Evolutionary conservation across 2,329 filamentous ascomycete genomes (phyloP).

Genomic region (Thelonectria discophora): DNA sequence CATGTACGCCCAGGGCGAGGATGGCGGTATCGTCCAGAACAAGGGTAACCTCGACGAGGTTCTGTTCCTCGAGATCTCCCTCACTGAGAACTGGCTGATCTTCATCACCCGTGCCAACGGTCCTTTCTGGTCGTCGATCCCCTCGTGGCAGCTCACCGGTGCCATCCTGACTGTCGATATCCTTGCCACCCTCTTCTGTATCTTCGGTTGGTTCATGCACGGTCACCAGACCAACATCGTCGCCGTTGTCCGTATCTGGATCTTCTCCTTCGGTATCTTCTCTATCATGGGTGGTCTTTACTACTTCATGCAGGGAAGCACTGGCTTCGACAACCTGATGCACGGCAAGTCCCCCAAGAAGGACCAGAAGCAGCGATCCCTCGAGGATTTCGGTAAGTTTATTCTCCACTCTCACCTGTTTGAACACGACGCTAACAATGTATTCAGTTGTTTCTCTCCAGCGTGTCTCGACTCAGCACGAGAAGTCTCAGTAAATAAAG

Average conservation of each 20-base stretch:
- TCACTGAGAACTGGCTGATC: slow-evolving; percentile 96
- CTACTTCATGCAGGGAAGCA: slow-evolving; percentile 83
- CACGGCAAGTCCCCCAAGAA: slow-evolving; percentile 87
- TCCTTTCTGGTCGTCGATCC: slow-evolving; percentile 89
- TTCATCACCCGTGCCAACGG: slow-evolving; percentile 95
- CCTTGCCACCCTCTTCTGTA: slow-evolving; percentile 83
- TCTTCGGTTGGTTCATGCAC: slow-evolving; percentile 82
- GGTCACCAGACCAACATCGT: slow-evolving; percentile 77
- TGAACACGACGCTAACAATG: slow-evolving; percentile 57
- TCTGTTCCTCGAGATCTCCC: slow-evolving; percentile 87
- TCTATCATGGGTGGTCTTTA: slow-evolving; percentile 78
- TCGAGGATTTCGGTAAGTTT: slow-evolving; percentile 89
- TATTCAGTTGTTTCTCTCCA: slow-evolving; percentile 82
- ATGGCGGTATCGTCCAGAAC: slow-evolving; percentile 90
- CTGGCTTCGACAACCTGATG: slow-evolving; percentile 90
- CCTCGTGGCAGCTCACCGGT: slow-evolving; percentile 83
- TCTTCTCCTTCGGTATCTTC: slow-evolving; percentile 91
- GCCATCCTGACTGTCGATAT: slow-evolving; percentile 86
- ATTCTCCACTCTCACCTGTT: slow-evolving; percentile 1
- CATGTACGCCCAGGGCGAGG: slow-evolving; percentile 73
- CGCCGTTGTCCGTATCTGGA: slow-evolving; percentile 87
- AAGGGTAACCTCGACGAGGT: slow-evolving; percentile 83
- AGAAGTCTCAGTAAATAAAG: slow-evolving; percentile 76
- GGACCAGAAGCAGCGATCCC: slow-evolving; percentile 81
- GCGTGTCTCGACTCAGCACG: slow-evolving; percentile 90